Percentiles rank a stretch among this genome's conserved stretches.
These are phyloP conservation scores for Penicillium digitatum DNA, from an alignment of 2,329 filamentous ascomycete genomes.

Conservation along the genomic window DNA sequence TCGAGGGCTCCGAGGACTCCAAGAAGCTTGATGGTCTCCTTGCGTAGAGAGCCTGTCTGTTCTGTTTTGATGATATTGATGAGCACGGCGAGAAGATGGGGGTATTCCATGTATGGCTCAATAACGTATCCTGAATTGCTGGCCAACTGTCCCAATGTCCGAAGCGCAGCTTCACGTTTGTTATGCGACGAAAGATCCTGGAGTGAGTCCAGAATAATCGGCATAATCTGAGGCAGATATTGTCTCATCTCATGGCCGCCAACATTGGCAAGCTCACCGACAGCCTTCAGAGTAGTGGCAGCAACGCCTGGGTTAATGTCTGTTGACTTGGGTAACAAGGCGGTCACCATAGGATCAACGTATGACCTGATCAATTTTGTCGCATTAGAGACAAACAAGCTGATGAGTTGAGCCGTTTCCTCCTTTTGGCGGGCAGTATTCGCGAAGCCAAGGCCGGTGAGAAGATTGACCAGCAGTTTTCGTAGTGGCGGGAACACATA, in stretches of 20 bases:
- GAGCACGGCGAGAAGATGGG: constrained; percentile 84
- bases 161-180: constrained; percentile 87
- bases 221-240: constrained; percentile 91
- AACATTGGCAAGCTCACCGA: constrained; percentile 89
- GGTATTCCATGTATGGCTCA: constrained; percentile 90
- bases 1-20: constrained; percentile 92
- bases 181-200: constrained; percentile 88
- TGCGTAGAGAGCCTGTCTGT: constrained; percentile 76
- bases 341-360: constrained; percentile 91
- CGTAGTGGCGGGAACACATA: constrained; percentile 95
- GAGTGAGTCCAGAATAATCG: constrained; percentile 85
- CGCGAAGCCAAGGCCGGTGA: constrained; percentile 94
- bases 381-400: constrained; percentile 86
- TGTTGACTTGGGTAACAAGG: constrained; percentile 86
- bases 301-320: constrained; percentile 84
- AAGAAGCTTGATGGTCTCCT: constrained; percentile 94
- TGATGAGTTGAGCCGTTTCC: constrained; percentile 89
- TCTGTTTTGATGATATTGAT: constrained; percentile 94
- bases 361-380: constrained; percentile 93
- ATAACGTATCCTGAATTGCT: constrained; percentile 98
- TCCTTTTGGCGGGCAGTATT: constrained; percentile 93
- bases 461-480: constrained; percentile 90
- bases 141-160: constrained; percentile 84
- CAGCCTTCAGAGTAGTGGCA: constrained; percentile 88
- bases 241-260: constrained; percentile 90